Evolutionary conservation across 441 rosid species (phyloP).

Genomic region (Euphorbia celastroides): DNA sequence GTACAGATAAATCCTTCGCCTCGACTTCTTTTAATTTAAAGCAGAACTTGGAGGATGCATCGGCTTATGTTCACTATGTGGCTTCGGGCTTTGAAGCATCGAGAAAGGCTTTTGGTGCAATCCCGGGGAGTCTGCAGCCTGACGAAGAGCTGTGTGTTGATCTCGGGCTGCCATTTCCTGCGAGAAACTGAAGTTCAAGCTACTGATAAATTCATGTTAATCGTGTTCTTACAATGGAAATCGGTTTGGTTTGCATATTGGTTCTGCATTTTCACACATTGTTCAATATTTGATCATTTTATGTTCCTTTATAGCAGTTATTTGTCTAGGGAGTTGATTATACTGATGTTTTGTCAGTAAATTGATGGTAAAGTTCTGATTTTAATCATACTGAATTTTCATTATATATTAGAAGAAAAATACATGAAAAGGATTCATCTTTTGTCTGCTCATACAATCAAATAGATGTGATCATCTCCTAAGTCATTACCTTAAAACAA

Average conservation of each 20-base stretch:
- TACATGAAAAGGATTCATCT: too few species aligned
- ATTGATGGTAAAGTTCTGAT: too few species aligned
- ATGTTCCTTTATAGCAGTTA: background rate
- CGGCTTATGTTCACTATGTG: conserved; percentile 63
- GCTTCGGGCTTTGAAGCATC: conserved; percentile 73
- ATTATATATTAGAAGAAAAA: too few species aligned
- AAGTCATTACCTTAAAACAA: too few species aligned
- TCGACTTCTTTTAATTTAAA: conserved; percentile 45
- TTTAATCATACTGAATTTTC: too few species aligned
- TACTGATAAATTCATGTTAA: conserved; percentile 4
- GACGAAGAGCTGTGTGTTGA: conserved; percentile 74
- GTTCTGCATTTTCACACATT: background rate
- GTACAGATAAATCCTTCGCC: conserved; percentile 31
- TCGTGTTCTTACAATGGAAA: background rate
- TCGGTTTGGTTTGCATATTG: background rate
- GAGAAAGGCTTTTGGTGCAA: conserved; percentile 78
- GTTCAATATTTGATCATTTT: background rate
- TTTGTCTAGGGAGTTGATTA: background rate
- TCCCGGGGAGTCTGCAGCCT: conserved; percentile 80
- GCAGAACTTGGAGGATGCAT: conserved; percentile 57
- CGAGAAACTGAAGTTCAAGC: conserved; percentile 16
- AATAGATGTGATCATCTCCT: too few species aligned
- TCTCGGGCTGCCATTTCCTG: conserved; percentile 56
- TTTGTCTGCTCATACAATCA: too few species aligned
- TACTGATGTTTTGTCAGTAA: background rate